A percentile compares a stretch with the other conserved stretches of the same genome.
Evolutionary conservation across 805 yeast species (phyloP).

Genomic region (Tetrapisispora taiwanensis): DNA sequence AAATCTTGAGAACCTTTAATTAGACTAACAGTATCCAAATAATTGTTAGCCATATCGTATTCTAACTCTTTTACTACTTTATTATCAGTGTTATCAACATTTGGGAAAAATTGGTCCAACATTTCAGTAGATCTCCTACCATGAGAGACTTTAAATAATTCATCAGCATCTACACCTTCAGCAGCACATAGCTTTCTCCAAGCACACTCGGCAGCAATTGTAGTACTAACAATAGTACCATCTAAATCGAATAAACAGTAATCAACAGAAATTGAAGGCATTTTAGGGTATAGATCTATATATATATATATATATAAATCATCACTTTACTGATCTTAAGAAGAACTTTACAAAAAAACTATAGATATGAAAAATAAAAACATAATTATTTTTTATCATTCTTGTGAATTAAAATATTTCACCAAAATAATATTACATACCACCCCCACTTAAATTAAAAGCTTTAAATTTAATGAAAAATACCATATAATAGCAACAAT

Average conservation of each 20-base stretch:
- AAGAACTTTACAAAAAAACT: no score
- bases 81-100: slow-evolving; percentile 47
- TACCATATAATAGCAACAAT: no score
- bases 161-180: slow-evolving; percentile 50
- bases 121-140: slow-evolving; percentile 69
- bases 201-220: slow-evolving; percentile 61
- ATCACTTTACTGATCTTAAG: no score
- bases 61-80: slow-evolving; percentile 44
- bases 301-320: no score
- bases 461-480: no score
- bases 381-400: no score
- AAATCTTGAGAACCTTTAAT: slow-evolving; percentile 60
- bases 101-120: slow-evolving; percentile 54
- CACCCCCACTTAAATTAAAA: no score
- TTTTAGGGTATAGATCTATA: neutral
- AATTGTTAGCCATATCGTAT: slow-evolving; percentile 49
- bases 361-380: no score
- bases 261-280: slow-evolving; percentile 8
- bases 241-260: slow-evolving; percentile 58
- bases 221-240: slow-evolving; percentile 69
- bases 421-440: no score
- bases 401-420: no score
- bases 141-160: slow-evolving; percentile 55
- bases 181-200: slow-evolving; percentile 53
- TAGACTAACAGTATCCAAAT: slow-evolving; percentile 53